A percentile compares a stretch with the other conserved stretches of the same genome.
These are phyloP conservation scores for Xylariomycetidae sp. DNA, from an alignment of 2,329 filamentous ascomycete genomes.

Conservation along the genomic window DNA sequence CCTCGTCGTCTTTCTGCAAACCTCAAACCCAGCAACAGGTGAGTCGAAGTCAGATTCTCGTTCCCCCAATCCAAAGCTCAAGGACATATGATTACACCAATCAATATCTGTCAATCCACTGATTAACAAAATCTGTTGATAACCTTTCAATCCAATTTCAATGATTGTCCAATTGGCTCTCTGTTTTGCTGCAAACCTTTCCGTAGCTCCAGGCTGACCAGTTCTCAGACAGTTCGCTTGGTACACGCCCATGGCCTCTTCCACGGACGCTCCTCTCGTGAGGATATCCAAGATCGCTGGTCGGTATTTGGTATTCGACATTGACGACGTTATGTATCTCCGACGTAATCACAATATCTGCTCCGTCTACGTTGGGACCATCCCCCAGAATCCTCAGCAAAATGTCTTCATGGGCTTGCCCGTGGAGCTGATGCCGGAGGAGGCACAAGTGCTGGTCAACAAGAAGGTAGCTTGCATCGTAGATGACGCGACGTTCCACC, in stretches of 20 bases:
- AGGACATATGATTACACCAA: slow-evolving; percentile 55
- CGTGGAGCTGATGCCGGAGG: slow-evolving; percentile 84
- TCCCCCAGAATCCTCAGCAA: slow-evolving; percentile 89
- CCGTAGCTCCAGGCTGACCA: slow-evolving; percentile 12
- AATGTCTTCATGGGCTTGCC: slow-evolving; percentile 90
- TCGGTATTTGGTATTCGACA: slow-evolving; percentile 85
- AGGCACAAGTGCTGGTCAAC: slow-evolving; percentile 74
- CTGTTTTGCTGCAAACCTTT: slow-evolving; percentile 9
- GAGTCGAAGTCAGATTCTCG: slow-evolving; percentile 13
- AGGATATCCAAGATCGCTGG: slow-evolving; percentile 76
- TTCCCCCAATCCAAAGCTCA: too few species aligned
- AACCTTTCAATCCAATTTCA: slow-evolving; percentile 36
- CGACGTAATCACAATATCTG: slow-evolving; percentile 78
- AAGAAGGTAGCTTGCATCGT: slow-evolving; percentile 71
- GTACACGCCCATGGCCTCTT: slow-evolving; percentile 12
- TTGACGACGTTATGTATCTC: slow-evolving; percentile 69
- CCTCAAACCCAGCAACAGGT: slow-evolving; percentile 16
- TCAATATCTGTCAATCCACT: slow-evolving; percentile 80
- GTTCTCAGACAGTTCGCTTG: slow-evolving; percentile 6
- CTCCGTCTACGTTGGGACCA: slow-evolving; percentile 77
- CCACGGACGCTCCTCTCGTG: slow-evolving; percentile 36
- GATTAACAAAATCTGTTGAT: slow-evolving; percentile 53
- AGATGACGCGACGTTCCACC: slow-evolving; percentile 71
- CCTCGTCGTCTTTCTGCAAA: slow-evolving; percentile 8
- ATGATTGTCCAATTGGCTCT: slow-evolving; percentile 33